phyloP scores from a whole-genome alignment of 371 early-diverging fungal species.

The Coemansia sp. region DNA sequence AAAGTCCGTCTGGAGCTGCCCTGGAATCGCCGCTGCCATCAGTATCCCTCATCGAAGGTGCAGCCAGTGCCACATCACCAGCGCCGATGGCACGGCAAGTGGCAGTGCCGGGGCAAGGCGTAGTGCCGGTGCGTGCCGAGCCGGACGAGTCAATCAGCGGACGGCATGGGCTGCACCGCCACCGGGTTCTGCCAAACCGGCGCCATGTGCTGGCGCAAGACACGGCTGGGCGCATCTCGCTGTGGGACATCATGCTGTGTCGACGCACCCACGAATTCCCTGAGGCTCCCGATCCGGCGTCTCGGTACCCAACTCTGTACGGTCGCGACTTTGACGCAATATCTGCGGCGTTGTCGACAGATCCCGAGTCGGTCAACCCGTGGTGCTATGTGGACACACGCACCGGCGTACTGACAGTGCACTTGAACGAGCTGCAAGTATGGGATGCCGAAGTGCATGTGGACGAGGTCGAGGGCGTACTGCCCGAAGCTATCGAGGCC shows the following conservation, averaged over 20 bases:
- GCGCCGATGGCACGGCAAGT: neutral
- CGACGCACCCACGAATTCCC: constrained; percentile 45
- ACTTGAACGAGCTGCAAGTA: constrained; percentile 66
- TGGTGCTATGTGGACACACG: constrained; percentile 93
- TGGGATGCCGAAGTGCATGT: constrained; percentile 53
- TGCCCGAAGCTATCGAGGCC: constrained; percentile 25
- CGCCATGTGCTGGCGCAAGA: constrained; percentile 86
- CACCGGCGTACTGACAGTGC: constrained; percentile 83
- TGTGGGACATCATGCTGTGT: constrained; percentile 86
- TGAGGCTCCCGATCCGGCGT: constrained; percentile 7
- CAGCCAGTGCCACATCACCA: neutral
- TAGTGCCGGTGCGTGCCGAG: constrained; percentile 34
- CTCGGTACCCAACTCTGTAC: constrained; percentile 19
- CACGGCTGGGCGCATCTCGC: constrained; percentile 71
- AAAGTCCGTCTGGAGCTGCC: neutral
- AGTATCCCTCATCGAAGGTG: neutral
- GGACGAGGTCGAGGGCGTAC: constrained; percentile 46
- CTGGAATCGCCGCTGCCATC: neutral
- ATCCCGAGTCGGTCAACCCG: constrained; percentile 75
- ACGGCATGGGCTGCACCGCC: constrained; percentile 45
- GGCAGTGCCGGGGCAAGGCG: neutral
- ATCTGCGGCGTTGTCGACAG: constrained; percentile 15
- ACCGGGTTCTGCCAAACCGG: constrained; percentile 74
- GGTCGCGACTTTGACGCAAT: constrained; percentile 50
- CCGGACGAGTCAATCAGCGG: constrained; percentile 48